Evolutionary conservation across 2,329 filamentous ascomycete genomes (phyloP).

Genomic region (Fonsecaea nubica): DNA sequence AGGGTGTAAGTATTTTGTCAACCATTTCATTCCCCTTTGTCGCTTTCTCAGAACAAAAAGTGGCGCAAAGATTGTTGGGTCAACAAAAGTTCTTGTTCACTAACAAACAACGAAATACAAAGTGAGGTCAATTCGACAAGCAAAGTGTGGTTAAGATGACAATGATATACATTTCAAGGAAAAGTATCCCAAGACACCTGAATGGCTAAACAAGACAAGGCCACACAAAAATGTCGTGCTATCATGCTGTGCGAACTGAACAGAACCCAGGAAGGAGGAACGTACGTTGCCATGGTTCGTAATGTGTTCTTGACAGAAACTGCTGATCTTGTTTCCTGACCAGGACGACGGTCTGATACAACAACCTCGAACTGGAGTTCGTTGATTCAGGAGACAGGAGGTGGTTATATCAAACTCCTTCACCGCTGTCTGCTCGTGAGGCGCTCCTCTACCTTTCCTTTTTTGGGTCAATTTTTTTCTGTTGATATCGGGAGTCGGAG

Average conservation of each 20-base stretch:
- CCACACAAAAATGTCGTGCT: conserved; percentile 22
- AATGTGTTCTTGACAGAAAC: conserved; percentile 6
- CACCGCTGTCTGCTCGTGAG: conserved; percentile 11
- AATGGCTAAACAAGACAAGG: conserved; percentile 5
- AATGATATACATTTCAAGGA: conserved; percentile 20
- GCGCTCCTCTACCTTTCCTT: not conserved
- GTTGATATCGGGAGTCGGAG: conserved; percentile 8
- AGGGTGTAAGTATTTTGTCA: conserved; percentile 18
- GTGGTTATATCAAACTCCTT: conserved; percentile 8
- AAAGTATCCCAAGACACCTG: conserved; percentile 17
- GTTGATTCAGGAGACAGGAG: not conserved
- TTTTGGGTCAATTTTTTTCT: not conserved
- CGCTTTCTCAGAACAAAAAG: not conserved
- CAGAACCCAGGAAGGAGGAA: conserved; percentile 21
- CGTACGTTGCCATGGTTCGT: conserved; percentile 48
- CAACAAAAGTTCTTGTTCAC: not conserved
- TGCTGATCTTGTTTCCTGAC: not conserved
- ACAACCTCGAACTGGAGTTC: not conserved
- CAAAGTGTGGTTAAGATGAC: not conserved
- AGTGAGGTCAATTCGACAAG: not conserved
- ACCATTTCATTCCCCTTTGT: not conserved
- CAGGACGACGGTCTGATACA: not conserved
- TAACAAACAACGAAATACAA: not conserved
- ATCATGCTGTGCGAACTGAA: conserved; percentile 21
- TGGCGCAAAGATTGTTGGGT: conserved; percentile 7